These are phyloP conservation scores for Chaetothyriales sp. DNA, from an alignment of 2,329 filamentous ascomycete species.

Conservation along the genomic window DNA sequence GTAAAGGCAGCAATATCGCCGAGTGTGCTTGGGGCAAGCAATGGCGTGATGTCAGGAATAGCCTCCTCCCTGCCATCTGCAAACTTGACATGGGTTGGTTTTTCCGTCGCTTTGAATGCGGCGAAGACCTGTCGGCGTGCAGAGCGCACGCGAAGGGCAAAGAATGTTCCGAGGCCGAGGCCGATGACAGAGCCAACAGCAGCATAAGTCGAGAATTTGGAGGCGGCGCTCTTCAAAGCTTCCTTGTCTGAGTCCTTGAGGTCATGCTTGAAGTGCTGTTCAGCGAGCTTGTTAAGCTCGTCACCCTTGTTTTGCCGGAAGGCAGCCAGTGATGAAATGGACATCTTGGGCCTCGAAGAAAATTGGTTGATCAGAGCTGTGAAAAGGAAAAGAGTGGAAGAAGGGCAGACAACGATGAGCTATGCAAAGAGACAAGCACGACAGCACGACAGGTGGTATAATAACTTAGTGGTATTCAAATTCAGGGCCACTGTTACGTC, in stretches of 20 bases:
- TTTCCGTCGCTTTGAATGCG: conserved; percentile 45
- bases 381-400: not conserved
- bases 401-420: not conserved
- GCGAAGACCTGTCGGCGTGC: conserved; percentile 45
- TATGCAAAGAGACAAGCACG: not conserved
- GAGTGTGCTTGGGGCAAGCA: conserved; percentile 41
- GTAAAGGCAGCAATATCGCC: conserved; percentile 50
- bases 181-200: conserved; percentile 45
- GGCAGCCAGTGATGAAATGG: conserved; percentile 33
- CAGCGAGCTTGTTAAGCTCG: conserved; percentile 40
- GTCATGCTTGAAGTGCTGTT: conserved; percentile 44
- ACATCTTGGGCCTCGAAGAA: conserved; percentile 12
- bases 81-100: conserved; percentile 47
- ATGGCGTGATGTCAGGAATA: conserved; percentile 45
- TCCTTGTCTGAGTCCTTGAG: conserved; percentile 45
- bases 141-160: conserved; percentile 42
- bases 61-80: conserved; percentile 44
- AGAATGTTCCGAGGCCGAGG: conserved; percentile 42
- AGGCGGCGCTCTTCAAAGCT: conserved; percentile 39
- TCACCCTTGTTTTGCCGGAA: conserved; percentile 32
- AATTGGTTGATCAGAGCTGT: not conserved
- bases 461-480: too few relatives aligned
- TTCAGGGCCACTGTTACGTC: not conserved
- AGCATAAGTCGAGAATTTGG: conserved; percentile 40
- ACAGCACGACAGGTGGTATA: not conserved